Evolutionary conservation across 192 early-diverging fungal genomes (phyloP).

Genomic region (Backusella sp.): DNA sequence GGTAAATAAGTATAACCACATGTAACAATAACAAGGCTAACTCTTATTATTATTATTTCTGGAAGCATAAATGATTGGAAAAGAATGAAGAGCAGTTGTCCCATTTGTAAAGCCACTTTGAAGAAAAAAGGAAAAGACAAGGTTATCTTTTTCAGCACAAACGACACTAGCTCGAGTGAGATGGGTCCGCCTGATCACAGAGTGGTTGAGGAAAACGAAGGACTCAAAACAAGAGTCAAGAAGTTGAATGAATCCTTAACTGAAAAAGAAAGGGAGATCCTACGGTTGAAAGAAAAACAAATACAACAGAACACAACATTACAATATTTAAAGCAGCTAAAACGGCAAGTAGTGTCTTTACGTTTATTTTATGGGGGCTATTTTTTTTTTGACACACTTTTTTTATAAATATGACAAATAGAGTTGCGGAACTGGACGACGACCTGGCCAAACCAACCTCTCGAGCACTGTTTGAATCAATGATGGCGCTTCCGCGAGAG

Average conservation of each 20-base stretch:
- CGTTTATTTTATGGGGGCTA: too few relatives aligned
- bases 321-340: not conserved
- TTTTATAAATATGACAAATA: not conserved
- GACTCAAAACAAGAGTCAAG: not conserved
- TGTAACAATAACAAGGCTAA: not conserved
- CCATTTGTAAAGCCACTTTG: not conserved
- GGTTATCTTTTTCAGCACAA: not conserved
- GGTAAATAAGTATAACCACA: not conserved
- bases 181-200: not conserved
- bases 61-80: not conserved
- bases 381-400: not conserved
- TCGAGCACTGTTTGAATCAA: not conserved
- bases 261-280: not conserved
- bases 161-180: not conserved
- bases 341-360: not conserved
- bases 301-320: not conserved
- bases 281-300: not conserved
- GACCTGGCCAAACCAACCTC: not conserved
- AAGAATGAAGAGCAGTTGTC: not conserved
- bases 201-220: not conserved
- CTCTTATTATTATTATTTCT: not conserved
- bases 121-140: not conserved
- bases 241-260: not conserved
- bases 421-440: not conserved
- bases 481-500: not conserved